Evolutionary conservation across 2,329 filamentous ascomycete species (phyloP), one percentile per base, ranked within the genome.

Genomic region (Alternaria incomplexa): DNA sequence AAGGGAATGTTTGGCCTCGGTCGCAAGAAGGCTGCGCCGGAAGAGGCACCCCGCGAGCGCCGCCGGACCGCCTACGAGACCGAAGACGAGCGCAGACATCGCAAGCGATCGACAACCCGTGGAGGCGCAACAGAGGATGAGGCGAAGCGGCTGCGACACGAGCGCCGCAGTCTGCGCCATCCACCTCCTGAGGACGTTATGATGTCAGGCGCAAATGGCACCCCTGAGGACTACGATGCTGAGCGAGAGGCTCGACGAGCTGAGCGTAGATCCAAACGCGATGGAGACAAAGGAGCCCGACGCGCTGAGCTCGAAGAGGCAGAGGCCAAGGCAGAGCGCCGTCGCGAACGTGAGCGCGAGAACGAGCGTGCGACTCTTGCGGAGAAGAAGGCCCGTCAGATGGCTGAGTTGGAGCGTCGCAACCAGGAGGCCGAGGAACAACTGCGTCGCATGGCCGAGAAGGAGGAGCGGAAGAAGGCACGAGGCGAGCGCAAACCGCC

Each of bases 1-100:
- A 86, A 88, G 81, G 85, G 86, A n/a, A 83, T 73, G 64, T 80
- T 85, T 54, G 83, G 83, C 4, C 66, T 83, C 56, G 73, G 76
- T 28, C 76, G 72, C 56, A 79, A 79, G 75, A 76, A 76, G 67
- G 70, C 68, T 7, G 67, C 66, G 36, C 69, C 70, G 4, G 73
- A 75, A 47, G 72, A 78, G 13, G 77, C 78, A 48, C 62, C 70
- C 54, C 71, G 74, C 51, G 74, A 79, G 52, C 77, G 77, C 22
- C 73, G 75, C 54, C 69, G 73, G 52, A 73, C 66, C 51, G 67
- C 71, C 50, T 76, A 79, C 66, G 77, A 80, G 56, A 76, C 75
- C 26, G 79, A 80, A 58, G 77, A 77, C 55, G 78, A 77, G 62
- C 77, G 73, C 66, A 73, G 64, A 67, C 78, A 76, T 47, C 77